Evolutionary conservation across 1,139 yeast species (phyloP).

Genomic region (Candida sp.): DNA sequence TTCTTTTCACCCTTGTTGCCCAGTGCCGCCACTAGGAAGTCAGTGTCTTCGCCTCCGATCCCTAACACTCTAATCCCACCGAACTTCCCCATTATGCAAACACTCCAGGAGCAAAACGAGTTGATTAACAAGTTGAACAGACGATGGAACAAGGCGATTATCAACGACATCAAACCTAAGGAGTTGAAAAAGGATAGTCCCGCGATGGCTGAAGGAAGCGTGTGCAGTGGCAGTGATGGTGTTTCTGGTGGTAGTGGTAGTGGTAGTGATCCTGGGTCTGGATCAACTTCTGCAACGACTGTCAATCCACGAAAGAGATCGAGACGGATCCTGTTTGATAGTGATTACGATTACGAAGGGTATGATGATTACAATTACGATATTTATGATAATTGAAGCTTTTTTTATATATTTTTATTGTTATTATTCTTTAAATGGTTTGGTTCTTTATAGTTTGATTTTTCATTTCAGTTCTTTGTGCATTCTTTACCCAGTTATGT

Average conservation of each 20-base stretch:
- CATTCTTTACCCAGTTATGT: neutral
- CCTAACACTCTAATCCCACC: slow-evolving; percentile 8
- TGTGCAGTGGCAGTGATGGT: neutral
- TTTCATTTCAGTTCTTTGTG: neutral
- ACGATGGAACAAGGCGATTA: slow-evolving; percentile 37
- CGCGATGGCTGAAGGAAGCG: neutral
- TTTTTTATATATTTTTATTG: slow-evolving; percentile 3
- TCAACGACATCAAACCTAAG: slow-evolving; percentile 7
- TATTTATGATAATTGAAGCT: slow-evolving; percentile 10
- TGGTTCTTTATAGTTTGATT: neutral
- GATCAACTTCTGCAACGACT: neutral
- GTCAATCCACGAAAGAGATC: slow-evolving; percentile 20
- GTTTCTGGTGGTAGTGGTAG: neutral
- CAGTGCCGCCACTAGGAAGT: slow-evolving; percentile 5
- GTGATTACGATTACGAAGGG: slow-evolving; percentile 18
- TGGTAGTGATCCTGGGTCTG: neutral
- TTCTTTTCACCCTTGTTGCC: slow-evolving; percentile 10
- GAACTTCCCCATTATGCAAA: slow-evolving; percentile 12
- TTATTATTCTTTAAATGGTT: neutral
- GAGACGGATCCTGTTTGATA: slow-evolving; percentile 24
- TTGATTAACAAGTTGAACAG: slow-evolving; percentile 38
- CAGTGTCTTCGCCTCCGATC: slow-evolving; percentile 3
- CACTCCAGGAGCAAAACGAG: slow-evolving; percentile 34
- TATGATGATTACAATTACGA: slow-evolving; percentile 18
- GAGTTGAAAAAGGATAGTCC: slow-evolving; percentile 1